Conservation (phyloP, 495 filamentous ascomycete species). For the Tetracladium setigerum region DNA sequence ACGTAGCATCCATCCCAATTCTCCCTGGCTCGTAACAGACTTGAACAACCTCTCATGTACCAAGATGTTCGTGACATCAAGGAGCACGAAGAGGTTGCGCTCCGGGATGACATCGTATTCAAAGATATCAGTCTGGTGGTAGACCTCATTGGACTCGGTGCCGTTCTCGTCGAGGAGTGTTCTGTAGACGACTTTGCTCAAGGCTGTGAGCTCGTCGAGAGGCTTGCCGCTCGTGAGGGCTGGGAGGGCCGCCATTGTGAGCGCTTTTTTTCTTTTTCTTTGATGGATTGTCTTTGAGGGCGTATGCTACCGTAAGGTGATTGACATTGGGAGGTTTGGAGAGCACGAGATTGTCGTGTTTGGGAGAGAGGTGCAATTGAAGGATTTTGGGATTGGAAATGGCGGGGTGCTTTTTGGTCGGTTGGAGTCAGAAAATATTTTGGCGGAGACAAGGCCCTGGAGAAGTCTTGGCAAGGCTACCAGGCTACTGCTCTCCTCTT, state of each 20-base stretch:
- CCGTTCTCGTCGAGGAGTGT: constrained; percentile 1
- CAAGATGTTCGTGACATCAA: constrained; percentile 53
- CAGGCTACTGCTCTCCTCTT: no score
- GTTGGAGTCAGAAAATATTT: constrained; percentile 10
- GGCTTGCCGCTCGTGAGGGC: neutral
- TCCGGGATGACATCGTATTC: constrained; percentile 53
- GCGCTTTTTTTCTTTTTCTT: no score
- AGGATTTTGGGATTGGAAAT: constrained; percentile 1
- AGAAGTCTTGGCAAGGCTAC: constrained; percentile 9
- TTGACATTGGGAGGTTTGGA: constrained; percentile 14
- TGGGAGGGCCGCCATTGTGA: constrained; percentile 14
- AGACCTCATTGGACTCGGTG: constrained; percentile 37
- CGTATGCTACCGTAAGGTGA: constrained; percentile 4
- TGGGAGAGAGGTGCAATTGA: neutral
- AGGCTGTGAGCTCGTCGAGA: constrained; percentile 7
- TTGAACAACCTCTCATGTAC: constrained; percentile 62
- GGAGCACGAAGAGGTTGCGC: constrained; percentile 47
- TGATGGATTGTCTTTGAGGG: neutral
- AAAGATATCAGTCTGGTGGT: constrained; percentile 60
- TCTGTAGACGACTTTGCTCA: constrained; percentile 11
- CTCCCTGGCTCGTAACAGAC: constrained; percentile 44
- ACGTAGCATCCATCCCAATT: constrained; percentile 58
- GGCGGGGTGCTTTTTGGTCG: no score
- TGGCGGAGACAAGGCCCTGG: neutral
- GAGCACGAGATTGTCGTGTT: neutral